These are phyloP conservation scores for Aspergillus sojae DNA, from an alignment of 2,329 filamentous ascomycete species.

Conservation along the genomic window DNA sequence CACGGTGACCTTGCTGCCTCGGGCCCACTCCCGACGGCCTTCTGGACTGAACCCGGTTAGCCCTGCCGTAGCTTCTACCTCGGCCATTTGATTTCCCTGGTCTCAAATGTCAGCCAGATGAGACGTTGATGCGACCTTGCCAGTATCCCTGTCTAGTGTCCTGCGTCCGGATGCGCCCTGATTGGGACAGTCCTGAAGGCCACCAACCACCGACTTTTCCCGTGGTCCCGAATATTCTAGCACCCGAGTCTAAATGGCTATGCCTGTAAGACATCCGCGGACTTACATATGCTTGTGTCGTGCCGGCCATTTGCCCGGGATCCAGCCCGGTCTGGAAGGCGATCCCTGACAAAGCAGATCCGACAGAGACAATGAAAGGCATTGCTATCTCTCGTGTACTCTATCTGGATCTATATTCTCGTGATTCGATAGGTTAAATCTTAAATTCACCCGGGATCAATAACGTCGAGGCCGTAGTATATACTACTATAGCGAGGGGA, in stretches of 20 bases:
- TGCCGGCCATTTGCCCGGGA: slow-evolving; percentile 1
- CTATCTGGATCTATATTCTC: not conserved
- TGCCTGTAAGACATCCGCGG: slow-evolving; percentile 14
- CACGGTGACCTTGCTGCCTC: not conserved
- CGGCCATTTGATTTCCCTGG: slow-evolving; percentile 10
- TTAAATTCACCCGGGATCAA: not conserved
- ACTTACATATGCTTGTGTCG: slow-evolving; percentile 5
- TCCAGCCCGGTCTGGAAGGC: slow-evolving; percentile 3
- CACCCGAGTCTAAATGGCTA: slow-evolving; percentile 11
- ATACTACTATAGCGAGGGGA: not conserved
- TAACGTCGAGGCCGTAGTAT: not conserved
- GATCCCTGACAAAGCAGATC: not conserved
- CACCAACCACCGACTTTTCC: slow-evolving; percentile 4
- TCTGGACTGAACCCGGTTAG: slow-evolving; percentile 8
- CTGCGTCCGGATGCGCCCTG: not conserved
- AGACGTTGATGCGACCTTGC: not conserved
- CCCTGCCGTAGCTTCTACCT: slow-evolving; percentile 8
- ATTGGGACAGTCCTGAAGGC: not conserved
- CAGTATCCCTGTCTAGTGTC: not conserved
- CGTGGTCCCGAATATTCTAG: slow-evolving; percentile 3
- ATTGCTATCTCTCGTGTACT: too few relatives aligned
- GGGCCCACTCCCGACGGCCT: not conserved
- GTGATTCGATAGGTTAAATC: not conserved
- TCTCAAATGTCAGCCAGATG: not conserved
- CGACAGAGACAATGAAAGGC: too few relatives aligned